A percentile compares a stretch with the other conserved stretches of the same genome.
phyloP scores from a whole-genome alignment of 2,329 filamentous ascomycete species.

The Aureobasidium sp. region DNA sequence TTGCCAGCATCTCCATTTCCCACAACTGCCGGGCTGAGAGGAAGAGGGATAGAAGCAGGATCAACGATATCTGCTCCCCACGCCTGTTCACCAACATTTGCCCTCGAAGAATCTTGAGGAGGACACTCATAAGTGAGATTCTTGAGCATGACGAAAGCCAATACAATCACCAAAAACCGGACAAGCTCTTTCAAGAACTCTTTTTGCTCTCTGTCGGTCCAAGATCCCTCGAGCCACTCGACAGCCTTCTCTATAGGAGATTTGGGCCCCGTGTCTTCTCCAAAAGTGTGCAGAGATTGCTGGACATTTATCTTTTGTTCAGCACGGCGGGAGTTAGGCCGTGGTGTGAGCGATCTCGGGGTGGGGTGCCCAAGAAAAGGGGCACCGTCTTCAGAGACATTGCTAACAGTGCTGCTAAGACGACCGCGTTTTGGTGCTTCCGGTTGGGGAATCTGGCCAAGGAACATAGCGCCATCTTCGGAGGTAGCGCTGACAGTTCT shows the following conservation, averaged over 20 bases:
- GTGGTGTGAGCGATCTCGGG: not conserved
- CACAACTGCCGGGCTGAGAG: no score
- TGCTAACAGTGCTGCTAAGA: not conserved
- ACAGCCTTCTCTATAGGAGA: not conserved
- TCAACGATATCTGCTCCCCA: not conserved
- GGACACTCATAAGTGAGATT: not conserved
- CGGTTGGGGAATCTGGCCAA: not conserved
- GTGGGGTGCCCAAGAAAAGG: not conserved
- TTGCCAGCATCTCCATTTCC: no score
- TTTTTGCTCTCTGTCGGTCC: not conserved
- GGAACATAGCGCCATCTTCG: not conserved
- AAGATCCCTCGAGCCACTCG: not conserved
- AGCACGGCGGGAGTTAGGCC: not conserved
- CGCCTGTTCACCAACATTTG: not conserved
- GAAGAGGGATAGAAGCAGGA: not conserved
- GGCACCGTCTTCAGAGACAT: not conserved
- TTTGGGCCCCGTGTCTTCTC: not conserved
- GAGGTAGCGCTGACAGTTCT: not conserved
- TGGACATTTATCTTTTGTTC: not conserved
- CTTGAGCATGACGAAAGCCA: not conserved
- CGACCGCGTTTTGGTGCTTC: not conserved
- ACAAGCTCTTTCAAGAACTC: not conserved
- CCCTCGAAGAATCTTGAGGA: not conserved
- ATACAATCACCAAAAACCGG: not conserved
- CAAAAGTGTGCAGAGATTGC: not conserved